Percentiles rank a stretch among this genome's conserved stretches.
These are phyloP conservation scores for Magnusiomyces sp. DNA, from an alignment of 1,139 yeast genomes.

Conservation along the genomic window DNA sequence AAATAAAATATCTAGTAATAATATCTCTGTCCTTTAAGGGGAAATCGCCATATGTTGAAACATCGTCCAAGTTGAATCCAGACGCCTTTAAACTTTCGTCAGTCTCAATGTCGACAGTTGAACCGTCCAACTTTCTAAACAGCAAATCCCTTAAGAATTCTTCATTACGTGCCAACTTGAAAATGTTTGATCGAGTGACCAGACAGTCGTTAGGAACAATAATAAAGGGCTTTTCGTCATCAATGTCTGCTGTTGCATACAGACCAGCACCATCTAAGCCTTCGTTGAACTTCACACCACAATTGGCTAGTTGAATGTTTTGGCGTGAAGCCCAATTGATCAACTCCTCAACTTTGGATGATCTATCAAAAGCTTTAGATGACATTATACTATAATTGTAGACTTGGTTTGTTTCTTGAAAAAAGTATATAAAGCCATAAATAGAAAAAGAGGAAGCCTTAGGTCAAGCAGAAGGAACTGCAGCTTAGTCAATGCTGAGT, in stretches of 20 bases:
- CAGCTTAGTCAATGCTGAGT: too few species aligned
- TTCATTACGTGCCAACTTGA: slow-evolving; percentile 3
- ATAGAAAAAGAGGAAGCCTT: too few species aligned
- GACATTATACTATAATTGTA: too few species aligned
- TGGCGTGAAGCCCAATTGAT: slow-evolving; percentile 6
- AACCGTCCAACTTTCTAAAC: slow-evolving; percentile 6
- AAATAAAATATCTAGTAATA: slow-evolving; percentile 10
- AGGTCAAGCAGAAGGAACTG: too few species aligned
- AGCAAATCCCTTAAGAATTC: slow-evolving; percentile 3
- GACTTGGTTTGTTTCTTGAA: too few species aligned
- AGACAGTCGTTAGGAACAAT: slow-evolving; percentile 9
- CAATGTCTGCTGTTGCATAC: slow-evolving; percentile 4
- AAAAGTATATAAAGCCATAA: too few species aligned
- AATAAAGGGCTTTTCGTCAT: slow-evolving; percentile 7
- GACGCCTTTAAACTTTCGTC: too few species aligned
- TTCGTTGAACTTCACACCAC: slow-evolving; percentile 1
- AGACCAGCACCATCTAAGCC: slow-evolving; percentile 11
- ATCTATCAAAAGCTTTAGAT: slow-evolving; percentile 4
- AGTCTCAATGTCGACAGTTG: neutral
- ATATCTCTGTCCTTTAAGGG: slow-evolving; percentile 9
- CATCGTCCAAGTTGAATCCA: neutral
- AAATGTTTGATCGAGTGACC: slow-evolving; percentile 5
- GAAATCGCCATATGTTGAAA: neutral
- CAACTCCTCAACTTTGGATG: slow-evolving; percentile 2
- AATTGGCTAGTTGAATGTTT: slow-evolving; percentile 4